Evolutionary conservation across 2,329 filamentous ascomycete genomes (phyloP).

Genomic region (Lachnellula subtilissima): DNA sequence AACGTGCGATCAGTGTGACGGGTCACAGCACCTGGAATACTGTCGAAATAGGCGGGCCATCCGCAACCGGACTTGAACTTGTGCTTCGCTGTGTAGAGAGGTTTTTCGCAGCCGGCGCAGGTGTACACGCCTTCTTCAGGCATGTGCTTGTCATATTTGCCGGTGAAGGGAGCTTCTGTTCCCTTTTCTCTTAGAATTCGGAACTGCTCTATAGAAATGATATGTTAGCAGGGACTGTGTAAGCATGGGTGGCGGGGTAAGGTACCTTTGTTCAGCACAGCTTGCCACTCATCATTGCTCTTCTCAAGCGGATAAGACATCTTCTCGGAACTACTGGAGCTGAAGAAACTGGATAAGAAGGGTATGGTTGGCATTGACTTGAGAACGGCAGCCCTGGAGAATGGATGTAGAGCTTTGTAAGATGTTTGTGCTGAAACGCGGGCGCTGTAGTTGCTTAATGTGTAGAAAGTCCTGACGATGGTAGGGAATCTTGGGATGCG

Average conservation of each 20-base stretch:
- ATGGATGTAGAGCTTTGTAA: constrained; percentile 31
- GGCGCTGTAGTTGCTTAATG: constrained; percentile 41
- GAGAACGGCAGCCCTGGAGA: constrained; percentile 36
- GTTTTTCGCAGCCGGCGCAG: constrained; percentile 80
- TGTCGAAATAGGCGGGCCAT: constrained; percentile 98
- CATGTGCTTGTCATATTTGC: constrained; percentile 84
- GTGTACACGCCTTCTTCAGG: constrained; percentile 73
- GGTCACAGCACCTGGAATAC: constrained; percentile 82
- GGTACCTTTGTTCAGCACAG: constrained; percentile 67
- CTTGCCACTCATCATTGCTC: constrained; percentile 80
- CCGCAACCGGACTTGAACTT: constrained; percentile 97
- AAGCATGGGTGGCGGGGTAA: constrained; percentile 25
- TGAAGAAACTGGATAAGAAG: constrained; percentile 73
- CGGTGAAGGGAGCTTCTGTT: constrained; percentile 75
- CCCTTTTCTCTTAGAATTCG: constrained; percentile 87
- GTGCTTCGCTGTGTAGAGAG: constrained; percentile 86
- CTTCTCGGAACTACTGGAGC: constrained; percentile 45
- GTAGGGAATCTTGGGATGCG: constrained; percentile 44
- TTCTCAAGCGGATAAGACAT: constrained; percentile 80
- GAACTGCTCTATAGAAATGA: constrained; percentile 72
- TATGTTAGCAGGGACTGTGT: constrained; percentile 8
- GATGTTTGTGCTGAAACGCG: constrained; percentile 18
- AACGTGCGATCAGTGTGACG: constrained; percentile 71
- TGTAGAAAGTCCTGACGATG: constrained; percentile 42
- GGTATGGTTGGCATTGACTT: constrained; percentile 73